These are phyloP conservation scores for Beauveria medogensis DNA, from an alignment of 2,329 filamentous ascomycete species.

Conservation along the genomic window DNA sequence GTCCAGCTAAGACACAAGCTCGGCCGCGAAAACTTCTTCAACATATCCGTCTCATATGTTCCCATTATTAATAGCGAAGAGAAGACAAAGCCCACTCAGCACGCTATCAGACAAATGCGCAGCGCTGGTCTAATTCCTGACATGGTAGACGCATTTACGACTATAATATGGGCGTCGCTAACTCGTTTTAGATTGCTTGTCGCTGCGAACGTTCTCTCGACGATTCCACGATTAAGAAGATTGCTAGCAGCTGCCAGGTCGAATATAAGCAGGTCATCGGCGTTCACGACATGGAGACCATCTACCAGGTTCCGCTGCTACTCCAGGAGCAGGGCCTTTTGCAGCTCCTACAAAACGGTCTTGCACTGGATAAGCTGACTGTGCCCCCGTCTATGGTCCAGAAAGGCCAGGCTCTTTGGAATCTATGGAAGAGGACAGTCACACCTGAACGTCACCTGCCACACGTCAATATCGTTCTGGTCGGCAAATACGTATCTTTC, in stretches of 20 bases:
- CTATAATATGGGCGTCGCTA: neutral
- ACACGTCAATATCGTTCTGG: slow-evolving; percentile 71
- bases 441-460: slow-evolving; percentile 56
- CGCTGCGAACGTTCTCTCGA: slow-evolving; percentile 76
- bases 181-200: slow-evolving; percentile 69
- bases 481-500: slow-evolving; percentile 84
- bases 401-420: slow-evolving; percentile 65
- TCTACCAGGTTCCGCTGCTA: slow-evolving; percentile 92
- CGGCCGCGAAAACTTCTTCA: slow-evolving; percentile 73
- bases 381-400: slow-evolving; percentile 46
- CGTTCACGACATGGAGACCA: slow-evolving; percentile 83
- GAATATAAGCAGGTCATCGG: slow-evolving; percentile 76
- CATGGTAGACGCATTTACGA: slow-evolving; percentile 39
- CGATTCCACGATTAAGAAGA: slow-evolving; percentile 69
- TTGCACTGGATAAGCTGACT: slow-evolving; percentile 53
- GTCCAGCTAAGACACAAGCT: slow-evolving; percentile 66
- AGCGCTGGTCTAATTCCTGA: slow-evolving; percentile 69
- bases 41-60: slow-evolving; percentile 84
- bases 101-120: slow-evolving; percentile 75
- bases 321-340: slow-evolving; percentile 63
- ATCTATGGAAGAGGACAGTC: slow-evolving; percentile 67
- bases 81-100: slow-evolving; percentile 96
- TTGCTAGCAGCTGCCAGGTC: slow-evolving; percentile 83
- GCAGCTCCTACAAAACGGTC: slow-evolving; percentile 52
- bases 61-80: slow-evolving; percentile 59